These are phyloP conservation scores for Phtheirospermum japonicum DNA, from an alignment of 257 asterid genomes.

Conservation along the genomic window DNA sequence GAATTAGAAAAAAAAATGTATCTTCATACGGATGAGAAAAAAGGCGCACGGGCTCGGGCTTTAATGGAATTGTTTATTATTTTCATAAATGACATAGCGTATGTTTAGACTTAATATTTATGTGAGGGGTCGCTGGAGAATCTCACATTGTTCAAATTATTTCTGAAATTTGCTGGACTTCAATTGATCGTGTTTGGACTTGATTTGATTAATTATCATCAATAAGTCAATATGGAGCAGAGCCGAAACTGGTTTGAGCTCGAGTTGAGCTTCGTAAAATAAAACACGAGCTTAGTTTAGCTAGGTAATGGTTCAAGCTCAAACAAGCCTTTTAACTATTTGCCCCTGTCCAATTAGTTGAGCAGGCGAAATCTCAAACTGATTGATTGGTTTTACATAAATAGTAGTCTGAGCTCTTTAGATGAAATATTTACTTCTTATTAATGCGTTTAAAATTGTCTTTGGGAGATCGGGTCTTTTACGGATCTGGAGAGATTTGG, in stretches of 20 bases:
- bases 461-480: slow-evolving; percentile 4
- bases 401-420: not conserved
- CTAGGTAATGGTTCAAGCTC: not conserved
- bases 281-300: not conserved
- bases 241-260: not conserved
- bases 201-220: not conserved
- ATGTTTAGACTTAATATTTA: too few species aligned
- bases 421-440: slow-evolving; percentile 4
- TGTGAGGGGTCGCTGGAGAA: too few species aligned
- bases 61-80: not conserved
- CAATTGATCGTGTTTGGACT: too few species aligned
- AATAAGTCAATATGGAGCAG: not conserved
- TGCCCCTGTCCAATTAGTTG: not conserved
- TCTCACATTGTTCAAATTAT: too few species aligned
- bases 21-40: too few species aligned
- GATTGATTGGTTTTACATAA: slow-evolving; percentile 7
- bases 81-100: too few species aligned
- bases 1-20: slow-evolving; percentile 9
- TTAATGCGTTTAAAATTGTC: slow-evolving; percentile 16
- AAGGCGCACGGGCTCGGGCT: too few species aligned
- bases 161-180: too few species aligned
- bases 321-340: not conserved
- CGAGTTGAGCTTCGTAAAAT: slow-evolving; percentile 15
- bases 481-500: slow-evolving; percentile 10
- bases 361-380: slow-evolving; percentile 16